These are phyloP conservation scores for Lipomyces lipofer DNA, from an alignment of 805 yeast species.

Conservation along the genomic window DNA sequence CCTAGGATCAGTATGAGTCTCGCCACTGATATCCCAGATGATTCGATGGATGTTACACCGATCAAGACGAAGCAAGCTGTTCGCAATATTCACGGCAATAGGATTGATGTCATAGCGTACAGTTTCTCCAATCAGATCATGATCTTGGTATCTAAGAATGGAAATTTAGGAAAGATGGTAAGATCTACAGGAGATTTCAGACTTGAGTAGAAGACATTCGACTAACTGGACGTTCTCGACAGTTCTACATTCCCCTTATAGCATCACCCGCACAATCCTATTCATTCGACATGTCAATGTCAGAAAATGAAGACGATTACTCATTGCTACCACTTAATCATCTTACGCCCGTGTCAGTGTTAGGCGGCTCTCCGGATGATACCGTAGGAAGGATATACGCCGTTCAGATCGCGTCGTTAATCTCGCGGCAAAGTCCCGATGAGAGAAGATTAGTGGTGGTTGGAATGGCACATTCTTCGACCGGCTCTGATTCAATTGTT, in stretches of 20 bases:
- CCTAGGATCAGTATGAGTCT: no score
- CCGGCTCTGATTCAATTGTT: background rate
- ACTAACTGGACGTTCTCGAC: background rate
- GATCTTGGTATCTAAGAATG: constrained; percentile 21
- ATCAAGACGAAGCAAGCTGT: constrained; percentile 12
- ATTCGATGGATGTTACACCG: no score
- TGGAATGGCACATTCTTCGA: constrained; percentile 12
- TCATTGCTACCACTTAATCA: constrained; percentile 25
- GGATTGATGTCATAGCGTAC: constrained; percentile 23
- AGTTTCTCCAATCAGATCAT: constrained; percentile 28
- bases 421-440: constrained; percentile 23
- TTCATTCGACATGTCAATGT: constrained; percentile 3
- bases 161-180: constrained; percentile 29
- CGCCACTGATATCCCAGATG: no score
- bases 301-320: constrained; percentile 14
- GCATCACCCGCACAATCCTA: constrained; percentile 19
- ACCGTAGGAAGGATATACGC: constrained; percentile 26
- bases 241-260: constrained; percentile 27
- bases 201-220: no score
- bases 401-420: constrained; percentile 24
- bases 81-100: constrained; percentile 11
- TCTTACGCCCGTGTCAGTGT: constrained; percentile 22
- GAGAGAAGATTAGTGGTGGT: constrained; percentile 26
- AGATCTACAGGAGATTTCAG: background rate
- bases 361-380: constrained; percentile 23